phyloP scores from a whole-genome alignment of 345 rosid species.

The Balakata baccata region DNA sequence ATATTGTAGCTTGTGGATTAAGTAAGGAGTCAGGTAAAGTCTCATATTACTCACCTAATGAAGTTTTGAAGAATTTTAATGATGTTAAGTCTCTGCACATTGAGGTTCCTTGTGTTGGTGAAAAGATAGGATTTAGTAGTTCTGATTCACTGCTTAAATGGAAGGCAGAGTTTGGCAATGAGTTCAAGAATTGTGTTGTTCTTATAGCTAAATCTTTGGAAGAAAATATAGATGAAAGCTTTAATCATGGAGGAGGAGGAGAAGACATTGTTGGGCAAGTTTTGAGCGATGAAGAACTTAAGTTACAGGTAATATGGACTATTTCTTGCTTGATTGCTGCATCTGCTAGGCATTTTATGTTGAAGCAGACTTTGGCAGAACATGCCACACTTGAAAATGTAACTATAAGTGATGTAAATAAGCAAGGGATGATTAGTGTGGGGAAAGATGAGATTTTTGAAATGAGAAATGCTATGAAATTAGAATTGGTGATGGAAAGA shows the following conservation, averaged over 20 bases:
- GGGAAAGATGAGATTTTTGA: conserved; percentile 32
- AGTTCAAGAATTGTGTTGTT: conserved; percentile 37
- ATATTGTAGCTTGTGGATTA: conserved; percentile 9
- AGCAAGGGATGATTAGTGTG: conserved; percentile 32
- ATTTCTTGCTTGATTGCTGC: conserved; percentile 40
- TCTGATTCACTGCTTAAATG: conserved; percentile 37
- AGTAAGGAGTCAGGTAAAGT: not conserved
- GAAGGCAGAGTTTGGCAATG: conserved; percentile 41
- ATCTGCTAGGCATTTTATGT: conserved; percentile 35
- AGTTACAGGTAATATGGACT: conserved; percentile 34
- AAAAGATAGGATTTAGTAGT: conserved; percentile 10
- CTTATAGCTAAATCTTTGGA: conserved; percentile 36
- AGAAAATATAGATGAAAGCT: not conserved
- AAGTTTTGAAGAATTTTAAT: conserved; percentile 27
- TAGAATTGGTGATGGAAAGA: conserved; percentile 23
- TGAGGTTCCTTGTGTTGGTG: conserved; percentile 27
- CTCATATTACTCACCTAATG: conserved; percentile 12
- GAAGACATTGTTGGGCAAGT: not conserved
- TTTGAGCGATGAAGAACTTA: conserved; percentile 32
- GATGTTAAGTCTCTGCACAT: conserved; percentile 32
- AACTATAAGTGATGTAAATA: conserved; percentile 29
- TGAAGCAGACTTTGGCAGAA: conserved; percentile 28
- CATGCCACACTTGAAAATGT: conserved; percentile 24
- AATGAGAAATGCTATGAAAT: conserved; percentile 20
- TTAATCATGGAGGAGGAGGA: not conserved